phyloP scores from a whole-genome alignment of 2,329 filamentous ascomycete genomes.

The Penicillium janthinellum region DNA sequence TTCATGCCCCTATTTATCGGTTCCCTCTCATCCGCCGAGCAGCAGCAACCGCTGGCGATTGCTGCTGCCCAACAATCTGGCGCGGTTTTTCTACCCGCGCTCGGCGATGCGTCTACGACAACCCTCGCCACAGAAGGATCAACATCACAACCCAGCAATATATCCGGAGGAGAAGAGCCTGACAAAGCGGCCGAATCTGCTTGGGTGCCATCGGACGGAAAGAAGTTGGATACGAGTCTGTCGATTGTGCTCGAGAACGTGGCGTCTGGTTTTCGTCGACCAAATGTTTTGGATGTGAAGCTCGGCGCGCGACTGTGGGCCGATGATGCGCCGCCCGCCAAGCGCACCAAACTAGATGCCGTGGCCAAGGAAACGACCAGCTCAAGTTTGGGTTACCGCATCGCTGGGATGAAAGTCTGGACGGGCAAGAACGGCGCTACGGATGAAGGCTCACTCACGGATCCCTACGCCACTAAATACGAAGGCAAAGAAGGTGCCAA shows the following conservation, averaged over 20 bases:
- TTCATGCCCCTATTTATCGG: conserved; percentile 88
- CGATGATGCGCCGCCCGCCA: conserved; percentile 63
- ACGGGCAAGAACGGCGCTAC: conserved; percentile 38
- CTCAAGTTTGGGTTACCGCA: conserved; percentile 62
- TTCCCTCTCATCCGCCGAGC: conserved; percentile 68
- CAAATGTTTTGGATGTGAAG: conserved; percentile 93
- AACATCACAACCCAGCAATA: conserved; percentile 28
- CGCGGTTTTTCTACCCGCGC: conserved; percentile 31
- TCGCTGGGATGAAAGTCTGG: conserved; percentile 67
- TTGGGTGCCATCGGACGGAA: conserved; percentile 57
- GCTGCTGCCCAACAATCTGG: conserved; percentile 55
- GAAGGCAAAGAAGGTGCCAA: conserved; percentile 52
- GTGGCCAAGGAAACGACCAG: conserved; percentile 63
- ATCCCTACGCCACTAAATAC: conserved; percentile 41
- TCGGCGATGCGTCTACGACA: conserved; percentile 19
- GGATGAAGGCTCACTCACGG: conserved; percentile 36
- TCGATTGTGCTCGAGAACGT: conserved; percentile 86
- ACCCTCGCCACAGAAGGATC: conserved; percentile 17
- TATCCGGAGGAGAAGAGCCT: conserved; percentile 27
- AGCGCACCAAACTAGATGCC: conserved; percentile 61
- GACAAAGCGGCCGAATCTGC: conserved; percentile 27
- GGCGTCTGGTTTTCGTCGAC: conserved; percentile 74
- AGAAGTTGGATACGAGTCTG: conserved; percentile 71
- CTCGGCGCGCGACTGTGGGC: conserved; percentile 85
- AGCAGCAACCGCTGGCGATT: conserved; percentile 40